phyloP scores from a whole-genome alignment of 345 rosid genomes.

The Camelina hispida region DNA sequence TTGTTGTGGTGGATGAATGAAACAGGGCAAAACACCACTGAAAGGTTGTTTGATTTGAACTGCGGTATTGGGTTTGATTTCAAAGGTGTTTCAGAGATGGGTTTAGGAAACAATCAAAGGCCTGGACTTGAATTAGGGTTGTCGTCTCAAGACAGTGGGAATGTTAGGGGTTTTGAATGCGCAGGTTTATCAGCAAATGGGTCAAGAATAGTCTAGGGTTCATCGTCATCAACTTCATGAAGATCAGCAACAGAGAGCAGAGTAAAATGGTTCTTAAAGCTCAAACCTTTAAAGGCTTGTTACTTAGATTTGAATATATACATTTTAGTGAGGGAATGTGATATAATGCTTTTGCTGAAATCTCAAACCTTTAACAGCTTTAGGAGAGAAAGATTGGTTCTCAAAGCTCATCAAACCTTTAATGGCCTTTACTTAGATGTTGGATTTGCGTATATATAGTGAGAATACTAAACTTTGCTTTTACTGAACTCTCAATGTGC shows the following conservation, averaged over 20 bases:
- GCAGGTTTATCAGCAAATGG: slow-evolving; percentile 11
- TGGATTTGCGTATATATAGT: neutral
- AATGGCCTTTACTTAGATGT: neutral
- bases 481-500: neutral
- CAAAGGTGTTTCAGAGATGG: slow-evolving; percentile 24
- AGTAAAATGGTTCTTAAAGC: slow-evolving; percentile 16
- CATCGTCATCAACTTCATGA: slow-evolving; percentile 2
- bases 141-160: neutral
- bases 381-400: neutral
- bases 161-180: slow-evolving; percentile 23
- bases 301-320: slow-evolving; percentile 26
- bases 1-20: neutral
- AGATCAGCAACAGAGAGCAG: slow-evolving; percentile 15
- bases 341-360: slow-evolving; percentile 27
- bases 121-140: slow-evolving; percentile 15
- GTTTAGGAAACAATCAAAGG: slow-evolving; percentile 5
- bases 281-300: slow-evolving; percentile 10
- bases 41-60: slow-evolving; percentile 24
- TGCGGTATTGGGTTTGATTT: slow-evolving; percentile 19
- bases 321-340: neutral
- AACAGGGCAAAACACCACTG: neutral
- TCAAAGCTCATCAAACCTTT: slow-evolving; percentile 1
- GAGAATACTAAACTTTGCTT: neutral
- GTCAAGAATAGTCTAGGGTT: slow-evolving; percentile 17
- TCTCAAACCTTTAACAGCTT: slow-evolving; percentile 20